Evolutionary conservation across 2,329 filamentous ascomycete genomes (phyloP), one percentile per base, ranked within the genome.

Genomic region (Aspergillus novoparasiticus): DNA sequence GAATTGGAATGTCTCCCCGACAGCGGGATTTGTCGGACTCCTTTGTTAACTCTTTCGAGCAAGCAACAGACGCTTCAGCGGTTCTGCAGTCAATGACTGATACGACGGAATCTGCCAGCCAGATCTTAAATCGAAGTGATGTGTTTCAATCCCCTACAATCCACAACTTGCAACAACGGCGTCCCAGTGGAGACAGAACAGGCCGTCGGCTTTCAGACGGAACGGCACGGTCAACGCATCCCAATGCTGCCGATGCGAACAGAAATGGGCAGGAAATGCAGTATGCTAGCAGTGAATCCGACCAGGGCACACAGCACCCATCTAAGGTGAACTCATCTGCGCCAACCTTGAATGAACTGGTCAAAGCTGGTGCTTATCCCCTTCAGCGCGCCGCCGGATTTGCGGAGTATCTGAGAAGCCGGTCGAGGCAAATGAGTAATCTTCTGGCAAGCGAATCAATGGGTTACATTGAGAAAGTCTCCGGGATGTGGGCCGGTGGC

Each of bases 401-500:
- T 73, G 93, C 93, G 10, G 92, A 89, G 54, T 97, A 93, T 73
- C 82, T 97, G 58, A 92, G 91, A 72, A 90, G 85, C 61, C 88
- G 91, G 26, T 90, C 93, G 26, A 91, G 91, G 69, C 88, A 88
- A 39, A 92, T 98, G 88, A 92, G 92, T 64, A 92, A 84, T 32
- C 80, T 96, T 10, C 80, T 98, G 53, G 92, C 94, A 8, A 92
- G 90, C 0, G 94, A 97, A 76, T 96, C 94, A 0, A 96, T 97
- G 89, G 93, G 93, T 1, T 98, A 98, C 74, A 90, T 97, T 36
- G 94, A 96, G 73, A 98, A 97, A 77, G 94, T 98, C 0, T 96
- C 94, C 0, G 94, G 93, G 43, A 98, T 98, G 91, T 95, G 95
- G 88, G 92, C 93, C 69, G 95, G 95, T 39, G 92, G 92, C 14